Percentiles rank a stretch among this genome's conserved stretches.
These are phyloP conservation scores for Pholiota molesta DNA, from an alignment of 768 basidiomycete species.

Conservation along the genomic window DNA sequence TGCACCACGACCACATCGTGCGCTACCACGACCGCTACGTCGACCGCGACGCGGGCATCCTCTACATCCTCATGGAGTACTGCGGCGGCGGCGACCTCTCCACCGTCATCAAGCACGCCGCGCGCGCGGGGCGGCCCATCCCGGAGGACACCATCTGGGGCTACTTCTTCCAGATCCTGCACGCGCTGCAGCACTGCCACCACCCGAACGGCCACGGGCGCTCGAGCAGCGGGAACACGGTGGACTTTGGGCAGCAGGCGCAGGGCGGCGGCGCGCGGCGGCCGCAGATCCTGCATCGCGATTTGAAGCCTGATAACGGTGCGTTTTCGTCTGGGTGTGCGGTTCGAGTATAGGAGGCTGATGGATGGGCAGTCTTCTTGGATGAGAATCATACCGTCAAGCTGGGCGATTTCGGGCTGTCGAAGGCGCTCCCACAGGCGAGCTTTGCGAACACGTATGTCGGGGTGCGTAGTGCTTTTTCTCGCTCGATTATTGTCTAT, in stretches of 20 bases:
- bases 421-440: constrained; percentile 86
- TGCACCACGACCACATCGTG: constrained; percentile 95
- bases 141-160: constrained; percentile 95
- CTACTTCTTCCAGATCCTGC: constrained; percentile 91
- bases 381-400: constrained; percentile 86
- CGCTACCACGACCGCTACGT: constrained; percentile 92
- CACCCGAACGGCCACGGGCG: constrained; percentile 68
- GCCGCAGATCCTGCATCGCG: constrained; percentile 87
- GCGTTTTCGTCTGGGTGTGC: constrained; percentile 24
- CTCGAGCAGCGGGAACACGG: constrained; percentile 40
- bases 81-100: constrained; percentile 97
- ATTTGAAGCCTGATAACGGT: constrained; percentile 98
- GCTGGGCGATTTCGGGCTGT: constrained; percentile 95
- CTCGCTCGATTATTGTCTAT: background rate
- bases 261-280: constrained; percentile 54
- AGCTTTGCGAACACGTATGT: constrained; percentile 97
- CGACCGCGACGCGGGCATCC: constrained; percentile 85
- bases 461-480: constrained; percentile 61
- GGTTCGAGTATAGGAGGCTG: background rate
- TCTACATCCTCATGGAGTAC: constrained; percentile 99
- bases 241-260: constrained; percentile 26
- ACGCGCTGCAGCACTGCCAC: constrained; percentile 92
- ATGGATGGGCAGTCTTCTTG: constrained; percentile 71
- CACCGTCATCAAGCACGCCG: constrained; percentile 78
- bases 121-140: constrained; percentile 69